These are phyloP conservation scores for Sporobolomyces phaffii DNA, from an alignment of 768 basidiomycete species.

Conservation along the genomic window DNA sequence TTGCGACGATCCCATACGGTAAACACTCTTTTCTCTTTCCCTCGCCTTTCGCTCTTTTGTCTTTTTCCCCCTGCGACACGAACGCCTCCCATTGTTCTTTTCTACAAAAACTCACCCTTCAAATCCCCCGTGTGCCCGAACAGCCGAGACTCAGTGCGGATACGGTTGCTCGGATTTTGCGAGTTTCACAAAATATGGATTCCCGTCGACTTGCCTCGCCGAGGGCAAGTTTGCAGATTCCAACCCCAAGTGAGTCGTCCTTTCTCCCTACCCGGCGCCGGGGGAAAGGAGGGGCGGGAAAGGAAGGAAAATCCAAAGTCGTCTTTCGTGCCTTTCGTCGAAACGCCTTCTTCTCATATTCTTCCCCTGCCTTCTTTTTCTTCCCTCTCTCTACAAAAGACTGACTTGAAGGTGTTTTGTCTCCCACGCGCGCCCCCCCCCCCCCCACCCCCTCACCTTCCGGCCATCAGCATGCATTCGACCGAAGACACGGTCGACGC, in stretches of 20 bases:
- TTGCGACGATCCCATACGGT: conserved; percentile 36
- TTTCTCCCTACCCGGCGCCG: too few species aligned
- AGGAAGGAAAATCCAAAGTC: too few species aligned
- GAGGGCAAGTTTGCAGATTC: conserved; percentile 34
- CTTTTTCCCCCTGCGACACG: neutral
- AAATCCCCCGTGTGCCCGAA: too few species aligned
- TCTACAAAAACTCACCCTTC: too few species aligned
- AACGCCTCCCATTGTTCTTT: conserved; percentile 13
- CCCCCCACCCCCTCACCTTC: too few species aligned
- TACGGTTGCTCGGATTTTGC: conserved; percentile 40
- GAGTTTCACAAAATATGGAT: conserved; percentile 30
- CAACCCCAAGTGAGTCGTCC: conserved; percentile 32
- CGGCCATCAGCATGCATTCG: conserved; percentile 42
- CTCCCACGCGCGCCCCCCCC: too few species aligned
- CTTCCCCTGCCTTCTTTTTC: neutral
- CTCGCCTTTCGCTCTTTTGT: neutral
- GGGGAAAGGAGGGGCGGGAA: too few species aligned
- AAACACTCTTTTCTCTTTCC: neutral
- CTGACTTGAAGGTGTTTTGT: too few species aligned
- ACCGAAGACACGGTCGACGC: conserved; percentile 27
- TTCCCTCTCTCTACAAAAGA: neutral
- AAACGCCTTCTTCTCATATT: too few species aligned
- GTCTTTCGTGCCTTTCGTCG: too few species aligned
- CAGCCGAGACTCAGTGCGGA: conserved; percentile 39
- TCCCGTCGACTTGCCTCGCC: conserved; percentile 26